phyloP scores from a whole-genome alignment of 2,329 filamentous ascomycete species.

The Fusarium pseudocircinatum region DNA sequence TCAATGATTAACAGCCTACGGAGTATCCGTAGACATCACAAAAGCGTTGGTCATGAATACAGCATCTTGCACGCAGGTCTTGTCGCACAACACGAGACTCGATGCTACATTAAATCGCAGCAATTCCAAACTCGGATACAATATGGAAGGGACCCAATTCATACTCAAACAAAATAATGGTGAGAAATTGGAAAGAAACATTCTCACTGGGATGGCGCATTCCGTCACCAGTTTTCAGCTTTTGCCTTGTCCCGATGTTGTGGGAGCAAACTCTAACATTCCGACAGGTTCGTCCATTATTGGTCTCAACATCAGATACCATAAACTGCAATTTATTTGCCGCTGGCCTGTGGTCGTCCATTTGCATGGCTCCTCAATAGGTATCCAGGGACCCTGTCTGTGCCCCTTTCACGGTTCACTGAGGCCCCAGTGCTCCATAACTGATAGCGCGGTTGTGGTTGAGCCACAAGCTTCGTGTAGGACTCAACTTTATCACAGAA shows the following conservation, averaged over 20 bases:
- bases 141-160: background rate
- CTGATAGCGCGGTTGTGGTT: background rate
- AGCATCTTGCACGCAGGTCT: background rate
- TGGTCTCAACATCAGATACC: constrained; percentile 11
- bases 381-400: constrained; percentile 12
- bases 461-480: background rate
- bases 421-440: constrained; percentile 1
- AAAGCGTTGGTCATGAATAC: constrained; percentile 1
- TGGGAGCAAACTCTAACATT: background rate
- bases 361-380: constrained; percentile 20
- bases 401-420: constrained; percentile 27
- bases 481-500: background rate
- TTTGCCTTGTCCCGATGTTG: background rate
- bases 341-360: constrained; percentile 3
- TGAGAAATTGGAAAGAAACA: background rate
- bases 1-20: background rate
- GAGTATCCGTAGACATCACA: background rate
- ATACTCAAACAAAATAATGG: background rate
- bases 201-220: background rate
- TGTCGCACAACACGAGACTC: background rate
- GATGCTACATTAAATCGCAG: constrained; percentile 1
- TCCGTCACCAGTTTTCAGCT: constrained; percentile 4
- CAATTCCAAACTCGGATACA: background rate
- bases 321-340: constrained; percentile 20
- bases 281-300: constrained; percentile 1